Evolutionary conservation across 768 basidiomycete species (phyloP).

Genomic region (Lactarius trivialis): DNA sequence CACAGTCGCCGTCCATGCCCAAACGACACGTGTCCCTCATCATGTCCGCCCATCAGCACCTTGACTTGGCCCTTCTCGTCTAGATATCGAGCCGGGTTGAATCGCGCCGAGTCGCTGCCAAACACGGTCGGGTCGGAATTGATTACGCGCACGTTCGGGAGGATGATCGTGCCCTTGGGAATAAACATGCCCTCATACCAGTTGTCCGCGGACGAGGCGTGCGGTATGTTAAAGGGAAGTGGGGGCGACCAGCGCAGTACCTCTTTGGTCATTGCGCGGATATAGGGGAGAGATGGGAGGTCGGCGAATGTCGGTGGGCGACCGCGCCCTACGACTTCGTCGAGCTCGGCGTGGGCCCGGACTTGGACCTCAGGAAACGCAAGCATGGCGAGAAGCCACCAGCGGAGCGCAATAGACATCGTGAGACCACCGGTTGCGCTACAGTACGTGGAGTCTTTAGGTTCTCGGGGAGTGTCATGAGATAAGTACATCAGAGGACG

Average conservation of each 20-base stretch:
- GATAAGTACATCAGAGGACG: conserved; percentile 5
- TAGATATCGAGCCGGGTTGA: not conserved
- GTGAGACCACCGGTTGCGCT: not conserved
- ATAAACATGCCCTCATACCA: not conserved
- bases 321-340: not conserved
- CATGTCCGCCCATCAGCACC: not conserved
- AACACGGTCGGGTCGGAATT: not conserved
- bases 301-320: not conserved
- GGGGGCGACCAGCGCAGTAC: not conserved
- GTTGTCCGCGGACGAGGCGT: not conserved
- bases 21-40: not conserved
- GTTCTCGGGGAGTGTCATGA: not conserved
- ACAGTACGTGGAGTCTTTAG: not conserved
- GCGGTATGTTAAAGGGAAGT: conserved; percentile 7
- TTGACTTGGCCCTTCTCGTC: not conserved
- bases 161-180: not conserved
- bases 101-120: not conserved
- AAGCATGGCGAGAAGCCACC: not conserved
- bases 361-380: not conserved
- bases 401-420: not conserved
- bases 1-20: not conserved
- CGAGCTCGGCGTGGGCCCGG: not conserved
- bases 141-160: not conserved
- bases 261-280: not conserved
- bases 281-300: not conserved